phyloP scores from a whole-genome alignment of 305 asterid species.

The Fraxinus xanthoxyloides region DNA sequence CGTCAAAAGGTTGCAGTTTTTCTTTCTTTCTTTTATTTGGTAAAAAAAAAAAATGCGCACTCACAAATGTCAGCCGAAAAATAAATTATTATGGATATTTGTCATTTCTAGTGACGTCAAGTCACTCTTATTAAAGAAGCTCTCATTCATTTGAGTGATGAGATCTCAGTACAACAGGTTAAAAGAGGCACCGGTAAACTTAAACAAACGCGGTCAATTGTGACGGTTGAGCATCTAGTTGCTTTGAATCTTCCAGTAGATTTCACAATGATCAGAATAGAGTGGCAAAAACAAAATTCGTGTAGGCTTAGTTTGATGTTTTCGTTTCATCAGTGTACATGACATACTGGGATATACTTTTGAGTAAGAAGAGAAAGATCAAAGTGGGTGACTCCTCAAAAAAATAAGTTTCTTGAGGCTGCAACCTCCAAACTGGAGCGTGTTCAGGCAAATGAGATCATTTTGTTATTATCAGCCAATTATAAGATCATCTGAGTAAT shows the following conservation, averaged over 20 bases:
- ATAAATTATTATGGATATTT: neutral
- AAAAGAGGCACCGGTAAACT: neutral
- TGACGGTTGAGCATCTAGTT: neutral
- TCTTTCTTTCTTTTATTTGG: neutral
- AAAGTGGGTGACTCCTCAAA: neutral
- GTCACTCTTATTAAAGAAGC: neutral
- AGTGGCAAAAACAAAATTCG: neutral
- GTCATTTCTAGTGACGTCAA: neutral
- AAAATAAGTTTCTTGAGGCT: neutral
- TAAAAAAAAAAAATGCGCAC: neutral
- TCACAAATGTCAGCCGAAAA: neutral
- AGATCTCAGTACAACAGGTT: neutral
- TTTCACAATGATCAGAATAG: neutral
- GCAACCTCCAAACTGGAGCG: neutral
- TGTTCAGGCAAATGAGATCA: neutral
- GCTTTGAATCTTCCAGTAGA: neutral
- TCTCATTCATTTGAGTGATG: neutral
- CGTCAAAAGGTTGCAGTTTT: slow-evolving; percentile 56
- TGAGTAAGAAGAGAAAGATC: neutral
- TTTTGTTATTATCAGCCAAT: neutral
- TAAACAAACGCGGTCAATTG: neutral
- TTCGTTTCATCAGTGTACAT: neutral
- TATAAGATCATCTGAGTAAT: neutral
- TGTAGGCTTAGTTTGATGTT: neutral
- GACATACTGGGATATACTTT: neutral